Percentiles rank a stretch among this genome's conserved stretches.
Conservation (phyloP, 2,329 filamentous ascomycete species). For the Alternaria brassicicola region DNA sequence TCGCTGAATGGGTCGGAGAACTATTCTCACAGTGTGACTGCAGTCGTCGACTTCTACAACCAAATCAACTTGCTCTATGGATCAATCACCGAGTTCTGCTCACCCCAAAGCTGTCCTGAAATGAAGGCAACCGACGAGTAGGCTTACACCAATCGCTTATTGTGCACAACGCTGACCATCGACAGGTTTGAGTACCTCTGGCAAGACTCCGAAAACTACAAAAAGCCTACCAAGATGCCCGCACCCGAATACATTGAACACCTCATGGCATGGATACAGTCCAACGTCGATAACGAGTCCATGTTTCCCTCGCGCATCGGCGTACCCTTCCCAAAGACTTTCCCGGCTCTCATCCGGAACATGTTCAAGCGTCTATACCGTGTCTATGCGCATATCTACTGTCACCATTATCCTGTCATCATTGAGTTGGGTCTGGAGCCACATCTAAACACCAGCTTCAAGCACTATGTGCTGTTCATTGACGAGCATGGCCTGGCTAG, state of each 20-base stretch:
- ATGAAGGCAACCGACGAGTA: conserved; percentile 99
- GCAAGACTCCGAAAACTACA: conserved; percentile 94
- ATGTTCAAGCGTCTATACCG: conserved; percentile 99
- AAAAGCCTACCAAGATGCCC: conserved; percentile 96
- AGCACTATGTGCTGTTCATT: conserved; percentile 98
- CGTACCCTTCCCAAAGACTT: conserved; percentile 90
- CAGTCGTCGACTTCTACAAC: conserved; percentile 99
- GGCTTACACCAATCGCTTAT: too few species aligned
- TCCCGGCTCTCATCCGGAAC: conserved; percentile 90
- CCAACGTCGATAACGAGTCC: conserved; percentile 92
- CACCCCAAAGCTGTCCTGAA: conserved; percentile 93
- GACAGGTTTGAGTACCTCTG: conserved; percentile 94
- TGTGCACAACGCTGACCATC: conserved; percentile 5
- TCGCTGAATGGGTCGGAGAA: not conserved
- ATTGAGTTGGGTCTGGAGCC: conserved; percentile 94
- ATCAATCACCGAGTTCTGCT: conserved; percentile 99
- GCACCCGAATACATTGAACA: conserved; percentile 98
- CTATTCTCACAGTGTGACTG: conserved; percentile 15
- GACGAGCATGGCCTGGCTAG: conserved; percentile 93
- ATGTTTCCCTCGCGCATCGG: conserved; percentile 95
- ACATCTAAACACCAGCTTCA: conserved; percentile 98
- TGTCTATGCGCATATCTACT: conserved; percentile 97
- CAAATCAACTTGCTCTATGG: conserved; percentile 99
- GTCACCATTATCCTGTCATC: conserved; percentile 96
- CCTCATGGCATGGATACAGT: conserved; percentile 95